phyloP scores from a whole-genome alignment of 345 rosid genomes.

The Erucastrum elatum region DNA sequence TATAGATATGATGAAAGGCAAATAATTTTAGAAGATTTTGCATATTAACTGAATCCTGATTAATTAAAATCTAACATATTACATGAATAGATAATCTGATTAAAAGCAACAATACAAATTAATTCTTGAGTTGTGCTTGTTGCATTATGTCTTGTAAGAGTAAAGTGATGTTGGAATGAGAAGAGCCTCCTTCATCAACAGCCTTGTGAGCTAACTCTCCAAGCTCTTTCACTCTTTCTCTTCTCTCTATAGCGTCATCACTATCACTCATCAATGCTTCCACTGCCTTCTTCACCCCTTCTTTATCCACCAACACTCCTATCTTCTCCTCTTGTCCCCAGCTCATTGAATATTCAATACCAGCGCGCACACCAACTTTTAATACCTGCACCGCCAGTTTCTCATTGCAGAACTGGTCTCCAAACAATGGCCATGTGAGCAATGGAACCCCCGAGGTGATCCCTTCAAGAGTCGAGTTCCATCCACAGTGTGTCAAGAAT shows the following conservation, averaged over 20 bases:
- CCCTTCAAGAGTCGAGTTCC: slow-evolving; percentile 39
- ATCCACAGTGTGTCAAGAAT: slow-evolving; percentile 43
- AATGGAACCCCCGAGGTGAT: slow-evolving; percentile 27
- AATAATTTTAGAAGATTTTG: background rate
- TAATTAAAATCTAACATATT: background rate
- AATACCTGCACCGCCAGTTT: slow-evolving; percentile 49
- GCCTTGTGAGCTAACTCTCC: slow-evolving; percentile 43
- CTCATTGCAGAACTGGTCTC: slow-evolving; percentile 67
- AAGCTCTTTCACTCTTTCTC: slow-evolving; percentile 39
- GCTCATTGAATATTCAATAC: slow-evolving; percentile 38
- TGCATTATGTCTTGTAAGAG: slow-evolving; percentile 41
- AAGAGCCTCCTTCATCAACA: slow-evolving; percentile 56
- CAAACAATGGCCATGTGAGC: slow-evolving; percentile 51
- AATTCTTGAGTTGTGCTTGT: background rate
- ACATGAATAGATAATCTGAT: background rate
- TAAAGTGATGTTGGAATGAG: slow-evolving; percentile 39
- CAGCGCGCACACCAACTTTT: slow-evolving; percentile 50
- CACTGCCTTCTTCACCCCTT: slow-evolving; percentile 42
- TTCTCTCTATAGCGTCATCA: slow-evolving; percentile 43
- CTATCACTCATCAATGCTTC: slow-evolving; percentile 47
- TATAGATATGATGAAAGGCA: no score
- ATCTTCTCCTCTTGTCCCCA: slow-evolving; percentile 56
- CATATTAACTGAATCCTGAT: background rate
- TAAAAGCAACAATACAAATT: background rate
- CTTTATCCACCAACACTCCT: slow-evolving; percentile 46